Percentiles rank a stretch among this genome's conserved stretches.
These are phyloP conservation scores for Fusarium lyarnte DNA, from an alignment of 2,329 filamentous ascomycete genomes.

Conservation along the genomic window DNA sequence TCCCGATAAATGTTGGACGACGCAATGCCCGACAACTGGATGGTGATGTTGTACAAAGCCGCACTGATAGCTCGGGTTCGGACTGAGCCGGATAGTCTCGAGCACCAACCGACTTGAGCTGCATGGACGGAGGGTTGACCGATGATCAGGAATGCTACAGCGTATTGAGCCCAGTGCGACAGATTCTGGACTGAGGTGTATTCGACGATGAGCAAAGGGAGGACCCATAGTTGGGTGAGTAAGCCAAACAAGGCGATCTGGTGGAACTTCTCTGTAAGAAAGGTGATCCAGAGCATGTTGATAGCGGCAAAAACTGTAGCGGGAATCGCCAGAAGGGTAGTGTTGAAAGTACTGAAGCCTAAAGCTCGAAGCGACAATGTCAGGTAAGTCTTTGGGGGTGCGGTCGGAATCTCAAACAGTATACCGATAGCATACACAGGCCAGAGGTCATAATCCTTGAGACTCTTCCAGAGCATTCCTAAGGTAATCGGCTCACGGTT, in stretches of 20 bases:
- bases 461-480: neutral
- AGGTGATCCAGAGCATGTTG: neutral
- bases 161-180: neutral
- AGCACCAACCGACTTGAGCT: neutral
- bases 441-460: neutral
- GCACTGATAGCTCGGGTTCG: neutral
- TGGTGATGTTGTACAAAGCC: neutral
- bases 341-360: neutral
- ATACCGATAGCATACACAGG: neutral
- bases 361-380: neutral
- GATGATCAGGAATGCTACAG: neutral
- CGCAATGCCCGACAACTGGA: neutral
- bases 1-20: neutral
- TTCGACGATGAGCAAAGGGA: neutral
- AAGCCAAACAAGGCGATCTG: neutral
- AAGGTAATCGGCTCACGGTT: neutral
- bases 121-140: neutral
- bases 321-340: neutral
- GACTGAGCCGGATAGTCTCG: accelerated
- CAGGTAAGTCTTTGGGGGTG: neutral
- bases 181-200: neutral
- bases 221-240: neutral
- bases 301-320: neutral
- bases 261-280: neutral
- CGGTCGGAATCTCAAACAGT: neutral